A percentile compares a stretch with the other conserved stretches of the same genome.
phyloP scores from a whole-genome alignment of 2,329 filamentous ascomycete species.

The Rhinocladiella mackenziei region DNA sequence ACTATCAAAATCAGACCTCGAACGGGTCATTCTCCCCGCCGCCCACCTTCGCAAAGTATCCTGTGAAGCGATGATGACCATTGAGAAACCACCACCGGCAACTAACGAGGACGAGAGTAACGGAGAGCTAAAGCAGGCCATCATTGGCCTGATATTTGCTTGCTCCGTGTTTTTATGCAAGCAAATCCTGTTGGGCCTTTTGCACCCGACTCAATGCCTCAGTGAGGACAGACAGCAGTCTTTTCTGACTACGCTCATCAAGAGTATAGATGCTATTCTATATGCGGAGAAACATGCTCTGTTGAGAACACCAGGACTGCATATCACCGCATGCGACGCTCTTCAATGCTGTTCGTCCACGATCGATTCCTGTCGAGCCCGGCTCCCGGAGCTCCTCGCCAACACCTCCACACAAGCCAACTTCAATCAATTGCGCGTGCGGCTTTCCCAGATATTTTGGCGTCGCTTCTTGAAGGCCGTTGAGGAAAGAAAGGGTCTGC shows the following conservation, averaged over 20 bases:
- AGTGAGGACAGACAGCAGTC: background rate
- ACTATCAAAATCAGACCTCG: constrained; percentile 9
- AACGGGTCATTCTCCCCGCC: constrained; percentile 8
- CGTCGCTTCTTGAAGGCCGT: constrained; percentile 44
- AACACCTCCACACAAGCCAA: background rate
- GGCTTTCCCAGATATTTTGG: constrained; percentile 47
- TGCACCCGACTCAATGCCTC: background rate
- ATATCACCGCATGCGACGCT: constrained; percentile 5
- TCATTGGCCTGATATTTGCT: constrained; percentile 6
- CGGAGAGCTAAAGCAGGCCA: background rate
- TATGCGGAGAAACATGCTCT: constrained; percentile 10
- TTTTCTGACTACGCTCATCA: constrained; percentile 14
- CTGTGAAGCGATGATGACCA: constrained; percentile 3
- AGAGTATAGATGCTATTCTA: constrained; percentile 16
- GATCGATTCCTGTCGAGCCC: constrained; percentile 9
- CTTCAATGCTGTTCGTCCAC: constrained; percentile 23
- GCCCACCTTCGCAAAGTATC: constrained; percentile 18
- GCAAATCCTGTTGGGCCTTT: background rate
- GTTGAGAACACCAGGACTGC: constrained; percentile 3
- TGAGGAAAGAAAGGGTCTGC: constrained; percentile 34
- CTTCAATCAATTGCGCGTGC: constrained; percentile 18
- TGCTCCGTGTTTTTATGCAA: constrained; percentile 8
- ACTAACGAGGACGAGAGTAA: background rate
- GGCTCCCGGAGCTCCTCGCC: background rate
- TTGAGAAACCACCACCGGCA: background rate